Conservation (phyloP, 2,329 filamentous ascomycete species). For the Fusarium sp. region DNA sequence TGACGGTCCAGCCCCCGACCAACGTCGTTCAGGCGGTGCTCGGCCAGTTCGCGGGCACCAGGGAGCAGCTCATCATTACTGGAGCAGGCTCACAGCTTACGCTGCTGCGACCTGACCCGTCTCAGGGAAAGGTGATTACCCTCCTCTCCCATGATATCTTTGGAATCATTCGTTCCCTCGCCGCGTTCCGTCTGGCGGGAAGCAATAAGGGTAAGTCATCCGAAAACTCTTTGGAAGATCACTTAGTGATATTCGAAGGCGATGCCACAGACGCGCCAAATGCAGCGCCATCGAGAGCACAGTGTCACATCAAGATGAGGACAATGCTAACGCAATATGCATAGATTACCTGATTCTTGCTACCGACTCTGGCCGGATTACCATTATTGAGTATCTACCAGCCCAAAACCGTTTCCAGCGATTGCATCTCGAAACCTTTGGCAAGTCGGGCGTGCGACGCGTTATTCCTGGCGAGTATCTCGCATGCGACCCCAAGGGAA, state of each 20-base stretch:
- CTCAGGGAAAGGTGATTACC: constrained; percentile 86
- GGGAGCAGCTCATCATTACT: constrained; percentile 97
- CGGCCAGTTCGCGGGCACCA: constrained; percentile 94
- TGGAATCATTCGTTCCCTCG: constrained; percentile 90
- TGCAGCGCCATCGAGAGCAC: constrained; percentile 21
- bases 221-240: constrained; percentile 58
- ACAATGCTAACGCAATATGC: constrained; percentile 41
- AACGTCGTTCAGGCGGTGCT: constrained; percentile 90
- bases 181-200: constrained; percentile 90
- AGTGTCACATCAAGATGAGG: constrained; percentile 42
- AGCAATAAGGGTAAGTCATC: constrained; percentile 89
- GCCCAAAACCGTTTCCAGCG: constrained; percentile 88
- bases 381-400: constrained; percentile 91
- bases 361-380: constrained; percentile 94
- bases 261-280: constrained; percentile 40
- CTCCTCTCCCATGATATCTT: constrained; percentile 94
- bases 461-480: constrained; percentile 97
- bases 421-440: constrained; percentile 96
- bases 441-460: constrained; percentile 93
- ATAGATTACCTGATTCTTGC: constrained; percentile 95
- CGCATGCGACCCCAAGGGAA: constrained; percentile 92
- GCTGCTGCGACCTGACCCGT: constrained; percentile 85
- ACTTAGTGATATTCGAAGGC: constrained; percentile 71
- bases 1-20: constrained; percentile 93
- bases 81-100: constrained; percentile 91